Base-by-base conservation (phyloP, 73 alveolate genomes). In the Paramecium primaurelia region DNA sequence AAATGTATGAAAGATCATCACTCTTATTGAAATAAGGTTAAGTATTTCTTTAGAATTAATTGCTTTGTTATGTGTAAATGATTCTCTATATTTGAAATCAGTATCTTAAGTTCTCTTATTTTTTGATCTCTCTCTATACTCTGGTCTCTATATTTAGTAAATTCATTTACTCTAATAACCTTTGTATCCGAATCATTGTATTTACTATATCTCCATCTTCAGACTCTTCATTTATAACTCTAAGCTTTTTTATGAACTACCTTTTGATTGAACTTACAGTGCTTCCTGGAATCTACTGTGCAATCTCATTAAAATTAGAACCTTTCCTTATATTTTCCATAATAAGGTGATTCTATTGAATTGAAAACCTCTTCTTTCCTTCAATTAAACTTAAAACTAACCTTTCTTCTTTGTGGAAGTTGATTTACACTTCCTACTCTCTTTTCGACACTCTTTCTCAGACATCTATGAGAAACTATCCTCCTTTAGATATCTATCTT, bases 301-400 rank as follows among this genome's bases (percentile, higher is more conserved):
- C 44, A 16, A 80, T 80, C 12, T 44, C 42, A 45, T n/a, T 26
- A 47, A 80, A 80, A 26, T 28, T 80, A 12, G 36, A 80, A 18
- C 91, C 91, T 25, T 14, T 20, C 26, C 58, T 45, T 18, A 80
- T 18, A 22, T 40, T 22, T 25, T 42, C 49, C 47, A 80, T 80
- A 25, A 80, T 80, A 28, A 45, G 38, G 25, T 10, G 58, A 40
- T 80, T 64, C 34, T 80, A 22, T 44, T 22, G 20, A 8, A 45
- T 34, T 44, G 91, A 44, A 80, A 80, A 26, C 14, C 91, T 34
- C 58, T 80, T 80, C 58, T 80, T 80, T 28, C 49, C 91, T 80
- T 16, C 32, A 18, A 75, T 36, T 11, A 25, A 12, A 64, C 45
- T 28, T 1, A 64, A 64, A 6, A 14, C 84, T 64, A 32, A 64